Evolutionary conservation across 1,139 yeast species (phyloP), one percentile per base, ranked within the genome.

Genomic region (Candida glucosophila): DNA sequence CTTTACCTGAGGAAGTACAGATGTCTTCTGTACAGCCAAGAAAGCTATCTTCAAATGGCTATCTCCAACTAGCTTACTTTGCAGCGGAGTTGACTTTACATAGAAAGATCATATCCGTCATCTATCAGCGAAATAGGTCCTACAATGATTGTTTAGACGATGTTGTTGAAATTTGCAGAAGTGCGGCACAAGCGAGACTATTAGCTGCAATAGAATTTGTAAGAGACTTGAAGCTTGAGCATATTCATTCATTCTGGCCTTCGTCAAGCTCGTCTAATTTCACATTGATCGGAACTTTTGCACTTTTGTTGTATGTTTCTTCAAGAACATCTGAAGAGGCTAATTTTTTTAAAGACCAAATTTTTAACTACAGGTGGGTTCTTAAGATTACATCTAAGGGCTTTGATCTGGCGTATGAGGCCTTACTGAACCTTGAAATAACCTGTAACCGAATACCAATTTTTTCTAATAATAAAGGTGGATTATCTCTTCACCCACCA

Each of bases 201-300:
- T 52, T 73, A 11, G 95, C 95, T 0, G 80, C 94, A 1, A 71
- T 83, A 33, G 92, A 82, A 28, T 82, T 85, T 52, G 78, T 83
- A 7, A 57, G 78, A 30, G 78, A 73, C 32, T 63, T 86, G 42
- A 76, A 77, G 38, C 79, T 80, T 3, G 94, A 83, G 37, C 94
- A 85, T 44, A 69, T 81, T 27, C 86, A 77, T 44, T 73, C 92
- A 6, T 85, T 83, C 50, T 86, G 95, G 95, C 90, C 81, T 49
- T 72, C 86, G 2, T 75, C 86, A 4, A 70, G 94, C 0, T 66
- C 88, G 0, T 68, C 82, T 7, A 82, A 80, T 43, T 73, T 86
- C 36, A 77, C 93, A 3, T 54, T 82, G 23, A 81, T 85, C 28
- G 95, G 95, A 3, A 73, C 90, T 0, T 86, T 86, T 63, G 93